Conservation (phyloP, 306 rosid species). For the Malus asiatica region DNA sequence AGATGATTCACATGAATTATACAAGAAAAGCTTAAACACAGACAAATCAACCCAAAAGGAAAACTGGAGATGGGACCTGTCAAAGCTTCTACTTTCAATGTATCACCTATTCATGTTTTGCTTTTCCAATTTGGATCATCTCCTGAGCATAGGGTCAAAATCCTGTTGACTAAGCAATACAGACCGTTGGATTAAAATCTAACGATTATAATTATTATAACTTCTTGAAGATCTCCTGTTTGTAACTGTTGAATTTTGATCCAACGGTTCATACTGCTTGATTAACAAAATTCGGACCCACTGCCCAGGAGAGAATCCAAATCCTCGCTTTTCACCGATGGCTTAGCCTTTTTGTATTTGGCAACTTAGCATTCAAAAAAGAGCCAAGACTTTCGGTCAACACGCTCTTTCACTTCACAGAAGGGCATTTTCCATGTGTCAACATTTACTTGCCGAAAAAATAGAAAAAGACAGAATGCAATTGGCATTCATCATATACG, state of each 20-base stretch:
- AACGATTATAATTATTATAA: too few species aligned
- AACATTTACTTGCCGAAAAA: neutral
- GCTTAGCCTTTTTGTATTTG: neutral
- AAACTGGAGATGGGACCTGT: neutral
- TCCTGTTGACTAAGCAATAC: too few species aligned
- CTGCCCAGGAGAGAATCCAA: too few species aligned
- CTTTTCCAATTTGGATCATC: neutral
- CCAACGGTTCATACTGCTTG: accelerated
- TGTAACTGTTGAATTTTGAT: too few species aligned
- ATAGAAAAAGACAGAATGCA: neutral
- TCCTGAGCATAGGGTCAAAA: too few species aligned
- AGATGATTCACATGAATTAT: conserved; percentile 21
- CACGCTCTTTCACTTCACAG: neutral
- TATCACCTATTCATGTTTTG: neutral
- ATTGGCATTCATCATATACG: neutral
- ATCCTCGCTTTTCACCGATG: neutral
- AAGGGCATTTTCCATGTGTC: neutral
- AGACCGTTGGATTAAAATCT: too few species aligned
- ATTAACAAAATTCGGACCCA: too few species aligned
- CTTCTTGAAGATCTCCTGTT: too few species aligned
- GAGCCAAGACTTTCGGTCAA: neutral
- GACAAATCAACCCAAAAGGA: neutral
- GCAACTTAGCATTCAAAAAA: neutral
- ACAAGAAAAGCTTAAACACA: conserved; percentile 10
- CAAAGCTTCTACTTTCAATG: neutral